Evolutionary conservation across 2,329 filamentous ascomycete genomes (phyloP).

Genomic region (Fusarium sterilihyphosum): DNA sequence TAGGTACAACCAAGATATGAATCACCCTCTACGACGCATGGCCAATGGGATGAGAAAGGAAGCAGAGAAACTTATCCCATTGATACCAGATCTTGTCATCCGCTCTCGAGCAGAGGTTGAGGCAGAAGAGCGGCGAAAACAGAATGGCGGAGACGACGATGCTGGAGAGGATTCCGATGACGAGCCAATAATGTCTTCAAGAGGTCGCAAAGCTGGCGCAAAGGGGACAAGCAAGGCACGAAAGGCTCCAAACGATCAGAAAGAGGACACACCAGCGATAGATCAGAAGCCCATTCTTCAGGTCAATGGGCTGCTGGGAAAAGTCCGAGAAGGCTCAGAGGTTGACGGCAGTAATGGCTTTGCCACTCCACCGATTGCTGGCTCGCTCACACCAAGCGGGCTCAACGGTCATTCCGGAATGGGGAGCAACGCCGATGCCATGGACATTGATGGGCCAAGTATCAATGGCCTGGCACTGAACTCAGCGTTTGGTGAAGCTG

Average conservation of each 20-base stretch:
- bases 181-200: conserved; percentile 97
- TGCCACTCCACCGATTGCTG: conserved; percentile 79
- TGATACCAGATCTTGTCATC: conserved; percentile 93
- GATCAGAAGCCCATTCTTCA: conserved; percentile 80
- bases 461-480: conserved; percentile 72
- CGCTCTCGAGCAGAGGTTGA: conserved; percentile 94
- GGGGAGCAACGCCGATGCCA: conserved; percentile 81
- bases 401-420: conserved; percentile 73
- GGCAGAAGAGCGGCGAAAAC: conserved; percentile 83
- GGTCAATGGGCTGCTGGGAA: conserved; percentile 70
- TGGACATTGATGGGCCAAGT: conserved; percentile 85
- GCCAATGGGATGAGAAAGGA: conserved; percentile 97
- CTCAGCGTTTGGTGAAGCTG: conserved; percentile 71
- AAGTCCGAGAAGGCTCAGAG: conserved; percentile 79
- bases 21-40: conserved; percentile 89
- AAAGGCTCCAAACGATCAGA: conserved; percentile 76
- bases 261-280: conserved; percentile 80
- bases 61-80: conserved; percentile 92
- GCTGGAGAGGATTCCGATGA: conserved; percentile 93
- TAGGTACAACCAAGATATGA: conserved; percentile 91
- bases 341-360: conserved; percentile 87
- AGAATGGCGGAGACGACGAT: conserved; percentile 85
- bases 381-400: conserved; percentile 80
- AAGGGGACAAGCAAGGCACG: conserved; percentile 82
- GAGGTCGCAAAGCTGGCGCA: conserved; percentile 83